Evolutionary conservation across 352 stramenopile genomes (phyloP).

Genomic region (Pythium sp.): DNA sequence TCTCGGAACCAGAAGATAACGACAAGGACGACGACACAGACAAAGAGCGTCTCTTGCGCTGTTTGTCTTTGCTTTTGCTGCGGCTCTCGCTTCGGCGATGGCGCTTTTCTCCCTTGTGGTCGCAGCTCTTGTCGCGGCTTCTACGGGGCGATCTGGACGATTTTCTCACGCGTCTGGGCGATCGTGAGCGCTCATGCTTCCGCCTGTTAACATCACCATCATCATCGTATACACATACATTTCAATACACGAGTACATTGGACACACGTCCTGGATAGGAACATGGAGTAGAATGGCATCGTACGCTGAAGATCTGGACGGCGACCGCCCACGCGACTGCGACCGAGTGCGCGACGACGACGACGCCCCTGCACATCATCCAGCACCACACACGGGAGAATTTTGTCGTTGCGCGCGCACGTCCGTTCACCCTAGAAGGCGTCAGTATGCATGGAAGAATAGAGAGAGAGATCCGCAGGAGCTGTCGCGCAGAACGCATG

Average conservation of each 20-base stretch:
- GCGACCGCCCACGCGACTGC: slow-evolving; percentile 25
- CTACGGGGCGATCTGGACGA: slow-evolving; percentile 5
- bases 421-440: slow-evolving; percentile 12
- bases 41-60: background rate
- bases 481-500: background rate
- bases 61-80: slow-evolving; percentile 9
- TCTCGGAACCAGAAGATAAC: slow-evolving; percentile 26
- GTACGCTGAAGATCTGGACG: slow-evolving; percentile 20
- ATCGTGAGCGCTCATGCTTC: slow-evolving; percentile 20
- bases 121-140: background rate
- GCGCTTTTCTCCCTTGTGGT: slow-evolving; percentile 4
- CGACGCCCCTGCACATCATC: slow-evolving; percentile 23
- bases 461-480: background rate
- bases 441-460: slow-evolving; percentile 3
- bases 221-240: background rate
- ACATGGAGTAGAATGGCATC: background rate
- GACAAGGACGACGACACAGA: slow-evolving; percentile 17
- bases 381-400: slow-evolving; percentile 20
- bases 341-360: slow-evolving; percentile 25
- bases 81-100: background rate
- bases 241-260: background rate
- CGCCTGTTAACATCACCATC: slow-evolving; percentile 4
- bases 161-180: slow-evolving; percentile 2
- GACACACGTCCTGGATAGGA: background rate
- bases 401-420: background rate